Evolutionary conservation across 257 asterid genomes (phyloP).

Genomic region (Solanum etuberosum): DNA sequence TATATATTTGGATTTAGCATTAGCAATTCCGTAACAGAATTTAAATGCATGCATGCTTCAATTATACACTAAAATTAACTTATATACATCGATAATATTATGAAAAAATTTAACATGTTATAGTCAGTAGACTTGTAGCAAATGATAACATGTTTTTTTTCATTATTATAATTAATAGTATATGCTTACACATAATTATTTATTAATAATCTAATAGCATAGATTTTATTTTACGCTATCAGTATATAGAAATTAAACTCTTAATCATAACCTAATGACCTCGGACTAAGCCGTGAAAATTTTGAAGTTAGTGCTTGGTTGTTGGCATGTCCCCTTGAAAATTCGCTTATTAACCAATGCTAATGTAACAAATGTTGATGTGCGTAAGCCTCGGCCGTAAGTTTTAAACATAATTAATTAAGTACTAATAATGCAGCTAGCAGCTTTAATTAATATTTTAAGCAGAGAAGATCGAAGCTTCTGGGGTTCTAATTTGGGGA

Average conservation of each 20-base stretch:
- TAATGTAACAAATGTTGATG: conserved; percentile 19
- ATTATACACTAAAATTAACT: background rate
- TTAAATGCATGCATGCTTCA: background rate
- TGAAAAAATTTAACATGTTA: background rate
- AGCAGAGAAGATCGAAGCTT: conserved; percentile 34
- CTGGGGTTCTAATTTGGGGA: conserved; percentile 28
- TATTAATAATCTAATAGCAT: background rate
- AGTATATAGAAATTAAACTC: background rate
- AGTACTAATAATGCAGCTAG: background rate
- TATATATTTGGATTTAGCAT: background rate
- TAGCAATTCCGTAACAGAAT: background rate
- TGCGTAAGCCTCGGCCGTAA: conserved; percentile 3
- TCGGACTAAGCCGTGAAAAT: conserved; percentile 2
- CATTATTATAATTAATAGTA: background rate
- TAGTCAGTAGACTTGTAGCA: background rate
- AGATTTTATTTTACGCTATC: background rate
- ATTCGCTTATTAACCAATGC: conserved; percentile 21
- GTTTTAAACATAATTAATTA: background rate
- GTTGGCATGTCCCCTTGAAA: conserved; percentile 28
- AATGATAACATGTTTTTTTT: background rate
- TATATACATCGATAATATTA: background rate
- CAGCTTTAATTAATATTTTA: conserved; percentile 2
- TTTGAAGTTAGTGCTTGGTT: conserved; percentile 15
- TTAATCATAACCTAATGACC: background rate
- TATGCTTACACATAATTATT: background rate